These are phyloP conservation scores for Populus hybrid DNA, from an alignment of 441 rosid species.

Conservation along the genomic window DNA sequence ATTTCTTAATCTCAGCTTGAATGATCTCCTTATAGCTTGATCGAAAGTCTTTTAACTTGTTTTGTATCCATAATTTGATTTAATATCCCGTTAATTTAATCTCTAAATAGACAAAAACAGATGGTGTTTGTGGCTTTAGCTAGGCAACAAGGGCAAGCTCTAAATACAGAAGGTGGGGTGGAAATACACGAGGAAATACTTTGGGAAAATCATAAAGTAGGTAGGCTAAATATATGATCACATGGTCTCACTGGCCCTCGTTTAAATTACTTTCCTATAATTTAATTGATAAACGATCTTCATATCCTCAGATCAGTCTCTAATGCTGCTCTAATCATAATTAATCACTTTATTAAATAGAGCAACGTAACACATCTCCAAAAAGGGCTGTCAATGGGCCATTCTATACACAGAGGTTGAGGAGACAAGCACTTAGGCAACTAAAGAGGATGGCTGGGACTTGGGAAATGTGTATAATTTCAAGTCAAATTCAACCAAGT, in stretches of 20 bases:
- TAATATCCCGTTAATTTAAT: no score
- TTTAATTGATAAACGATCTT: slow-evolving; percentile 20
- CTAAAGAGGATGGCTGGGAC: slow-evolving; percentile 4
- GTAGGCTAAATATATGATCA: slow-evolving; percentile 33
- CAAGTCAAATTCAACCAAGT: slow-evolving; percentile 20
- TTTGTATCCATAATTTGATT: no score
- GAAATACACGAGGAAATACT: not conserved
- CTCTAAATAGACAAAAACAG: no score
- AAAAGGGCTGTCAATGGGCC: slow-evolving; percentile 20
- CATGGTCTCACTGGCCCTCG: slow-evolving; percentile 26
- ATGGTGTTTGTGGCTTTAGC: not conserved
- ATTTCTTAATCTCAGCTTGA: not conserved
- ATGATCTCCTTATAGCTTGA: not conserved
- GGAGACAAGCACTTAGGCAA: slow-evolving; percentile 10
- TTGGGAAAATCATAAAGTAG: slow-evolving; percentile 20
- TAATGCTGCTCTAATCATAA: slow-evolving; percentile 13
- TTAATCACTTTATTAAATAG: slow-evolving; percentile 9
- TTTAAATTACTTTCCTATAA: slow-evolving; percentile 14
- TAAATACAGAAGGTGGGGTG: not conserved
- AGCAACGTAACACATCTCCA: not conserved
- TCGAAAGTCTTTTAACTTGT: not conserved
- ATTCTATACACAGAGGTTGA: not conserved
- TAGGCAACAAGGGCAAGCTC: not conserved
- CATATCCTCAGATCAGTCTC: slow-evolving; percentile 22
- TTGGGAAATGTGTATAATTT: slow-evolving; percentile 21